Base-by-base conservation (phyloP, 2,329 filamentous ascomycete genomes). In the Phialocephala sp. region DNA sequence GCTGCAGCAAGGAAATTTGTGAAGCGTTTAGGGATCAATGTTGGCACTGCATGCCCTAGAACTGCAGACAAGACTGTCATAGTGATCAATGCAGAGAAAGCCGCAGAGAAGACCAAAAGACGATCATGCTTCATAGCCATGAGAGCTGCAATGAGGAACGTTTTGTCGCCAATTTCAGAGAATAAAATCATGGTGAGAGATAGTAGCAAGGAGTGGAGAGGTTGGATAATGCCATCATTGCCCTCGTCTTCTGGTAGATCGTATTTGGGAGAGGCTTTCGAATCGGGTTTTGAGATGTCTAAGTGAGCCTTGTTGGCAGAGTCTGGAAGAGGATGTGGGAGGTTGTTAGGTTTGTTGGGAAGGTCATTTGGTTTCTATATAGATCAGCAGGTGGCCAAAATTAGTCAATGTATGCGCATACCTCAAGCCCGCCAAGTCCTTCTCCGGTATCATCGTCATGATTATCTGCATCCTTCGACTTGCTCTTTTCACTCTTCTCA, bases 111-210 rank as follows among this genome's bases (percentile, higher is more conserved):
- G 68, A 99, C 95, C 14, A 98, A 86, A 69, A 97, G 82, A 60
- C 95, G 90, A 68, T 95, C 91, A 75, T 99, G 94, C 77, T 97
- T 95, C 95, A 99, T 99, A 14, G 95, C 95, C 95, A 99, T 99
- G 20, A 99, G 87, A 8, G 94, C 94, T 8, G 95, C 95, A 24
- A 99, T 93, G 52, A 99, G 85, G 82, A 99, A 99, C 0, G 95
- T 99, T 82, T 99, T 99, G 86, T 99, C 95, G 69, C 95, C 95
- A 73, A 99, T 89, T 78, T 99, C 95, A 56, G 94, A 97, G 73
- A 98, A 91, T 68, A 98, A 83, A 74, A 99, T 99, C 95, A 98
- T 99, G 65, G 94, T 94, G 66, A 97, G 88, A 18, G 95, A 97
- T 37, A 98, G 88, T 14, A 97, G 76, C 75, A 95, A 96, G 4